These are phyloP conservation scores for Apiospora saccharicola DNA, from an alignment of 2,329 filamentous ascomycete genomes.

Conservation along the genomic window DNA sequence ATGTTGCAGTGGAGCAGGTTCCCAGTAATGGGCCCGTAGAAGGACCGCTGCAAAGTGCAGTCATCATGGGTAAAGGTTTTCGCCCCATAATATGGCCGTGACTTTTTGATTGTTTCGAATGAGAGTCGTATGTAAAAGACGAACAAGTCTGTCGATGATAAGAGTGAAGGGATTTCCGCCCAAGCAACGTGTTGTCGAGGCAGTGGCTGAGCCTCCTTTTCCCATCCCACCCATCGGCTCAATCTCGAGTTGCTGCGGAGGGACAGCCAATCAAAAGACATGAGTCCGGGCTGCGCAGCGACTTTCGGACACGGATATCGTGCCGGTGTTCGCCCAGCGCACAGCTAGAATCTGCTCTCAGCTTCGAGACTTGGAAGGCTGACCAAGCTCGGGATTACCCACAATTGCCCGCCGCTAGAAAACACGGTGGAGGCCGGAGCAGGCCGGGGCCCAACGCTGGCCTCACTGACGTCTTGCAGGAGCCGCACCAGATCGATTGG, in stretches of 20 bases:
- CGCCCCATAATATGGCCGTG: constrained; percentile 21
- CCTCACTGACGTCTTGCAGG: constrained; percentile 10
- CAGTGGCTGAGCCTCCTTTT: constrained; percentile 17
- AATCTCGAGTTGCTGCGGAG: not conserved
- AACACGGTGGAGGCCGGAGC: constrained; percentile 13
- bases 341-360: not conserved
- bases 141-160: not conserved
- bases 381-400: not conserved
- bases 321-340: not conserved
- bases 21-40: constrained; percentile 8
- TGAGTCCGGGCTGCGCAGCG: not conserved
- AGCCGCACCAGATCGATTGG: constrained; percentile 5
- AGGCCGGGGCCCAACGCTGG: constrained; percentile 11
- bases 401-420: constrained; percentile 21
- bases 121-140: constrained; percentile 13
- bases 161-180: constrained; percentile 5
- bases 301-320: not conserved
- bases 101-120: constrained; percentile 8
- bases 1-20: constrained; percentile 10
- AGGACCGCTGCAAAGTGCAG: constrained; percentile 12
- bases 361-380: not conserved
- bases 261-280: not conserved
- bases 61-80: constrained; percentile 9
- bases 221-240: not conserved
- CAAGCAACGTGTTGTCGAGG: constrained; percentile 1